Base-by-base conservation (phyloP, 768 basidiomycete genomes). In the Rhodosporidiobolus odoratus region DNA sequence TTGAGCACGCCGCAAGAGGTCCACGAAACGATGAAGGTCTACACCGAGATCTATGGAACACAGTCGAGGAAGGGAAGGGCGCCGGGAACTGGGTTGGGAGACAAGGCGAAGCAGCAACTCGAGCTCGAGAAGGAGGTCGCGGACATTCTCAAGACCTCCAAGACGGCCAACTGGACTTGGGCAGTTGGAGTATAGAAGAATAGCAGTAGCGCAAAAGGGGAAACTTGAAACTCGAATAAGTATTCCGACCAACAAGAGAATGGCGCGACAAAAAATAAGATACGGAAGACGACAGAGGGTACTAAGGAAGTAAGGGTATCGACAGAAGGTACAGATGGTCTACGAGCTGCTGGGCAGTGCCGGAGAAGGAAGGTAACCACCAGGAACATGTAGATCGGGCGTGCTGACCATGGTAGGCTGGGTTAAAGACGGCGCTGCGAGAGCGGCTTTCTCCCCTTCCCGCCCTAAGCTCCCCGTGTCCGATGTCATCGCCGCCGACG, bases 1-100 rank as follows among this genome's bases (percentile, higher is more conserved):
- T 82, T 92, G 57, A 87, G 89, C 75, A 84, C 80, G n/a, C 83
- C 83, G 32, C 73, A 78, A 54, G 91, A 94, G 76, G 90, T 93
- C 54, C 89, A 91, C 76, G 86, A 87, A 72, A 86, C 85, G 67
- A 81, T 90, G 50, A 82, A 78, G 65, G 86, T 86, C 21, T 93
- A 88, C 89, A 81, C 85, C 65, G 84, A 85, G 68, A 79, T 88
- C 4, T 80, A 83, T 63, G 82, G 81, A 23, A 19, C 62, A 74
- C 80, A 66, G 72, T 76, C 40, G 74, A 75, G 66, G 76, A 80
- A 62, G 80, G 85, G 76, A 70, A 79, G 76, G 77, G 81, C 72
- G 82, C 82, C 68, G 85, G 87, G 78, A 12, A 62, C 58, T 37
- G 66, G 66, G n/a, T 56, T 69, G 34, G 58, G 58, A 12, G 65